phyloP scores from a whole-genome alignment of 768 basidiomycete species.

The Lactarius indigo region DNA sequence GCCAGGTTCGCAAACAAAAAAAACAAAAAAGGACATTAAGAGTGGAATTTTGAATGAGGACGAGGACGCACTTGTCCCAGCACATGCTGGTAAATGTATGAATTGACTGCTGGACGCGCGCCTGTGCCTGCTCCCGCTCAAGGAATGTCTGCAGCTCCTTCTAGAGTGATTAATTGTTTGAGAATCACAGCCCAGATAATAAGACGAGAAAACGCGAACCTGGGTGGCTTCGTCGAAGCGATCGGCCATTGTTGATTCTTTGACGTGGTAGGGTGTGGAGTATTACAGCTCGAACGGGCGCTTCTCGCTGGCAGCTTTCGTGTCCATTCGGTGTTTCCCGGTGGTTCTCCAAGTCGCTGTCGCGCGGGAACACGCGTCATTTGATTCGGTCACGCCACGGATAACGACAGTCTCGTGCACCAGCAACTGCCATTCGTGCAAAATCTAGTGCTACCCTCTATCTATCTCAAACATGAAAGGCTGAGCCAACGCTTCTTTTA shows the following conservation, averaged over 20 bases:
- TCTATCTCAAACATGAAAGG: slow-evolving; percentile 38
- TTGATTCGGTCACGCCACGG: neutral
- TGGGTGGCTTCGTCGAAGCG: slow-evolving; percentile 79
- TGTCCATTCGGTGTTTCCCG: slow-evolving; percentile 5
- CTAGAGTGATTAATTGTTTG: slow-evolving; percentile 37
- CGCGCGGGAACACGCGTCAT: neutral
- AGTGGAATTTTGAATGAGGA: slow-evolving; percentile 3
- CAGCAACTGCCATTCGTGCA: neutral
- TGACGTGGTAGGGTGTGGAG: neutral
- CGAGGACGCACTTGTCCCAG: slow-evolving; percentile 82
- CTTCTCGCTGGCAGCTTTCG: neutral
- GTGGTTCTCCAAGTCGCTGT: neutral
- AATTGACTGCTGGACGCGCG: slow-evolving; percentile 61
- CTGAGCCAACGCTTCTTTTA: slow-evolving; percentile 57
- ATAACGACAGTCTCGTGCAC: neutral
- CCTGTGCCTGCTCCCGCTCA: slow-evolving; percentile 79
- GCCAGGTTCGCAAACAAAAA: neutral
- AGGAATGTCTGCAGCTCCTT: slow-evolving; percentile 80
- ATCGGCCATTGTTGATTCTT: slow-evolving; percentile 41
- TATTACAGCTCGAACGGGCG: neutral
- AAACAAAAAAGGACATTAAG: neutral
- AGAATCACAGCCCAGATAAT: slow-evolving; percentile 3
- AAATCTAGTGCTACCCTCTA: neutral
- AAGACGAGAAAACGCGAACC: slow-evolving; percentile 37
- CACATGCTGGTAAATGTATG: slow-evolving; percentile 80